Percentiles rank a stretch among this genome's conserved stretches.
Evolutionary conservation across 306 rosid species (phyloP).

Genomic region (Hippophae rhamnoides): DNA sequence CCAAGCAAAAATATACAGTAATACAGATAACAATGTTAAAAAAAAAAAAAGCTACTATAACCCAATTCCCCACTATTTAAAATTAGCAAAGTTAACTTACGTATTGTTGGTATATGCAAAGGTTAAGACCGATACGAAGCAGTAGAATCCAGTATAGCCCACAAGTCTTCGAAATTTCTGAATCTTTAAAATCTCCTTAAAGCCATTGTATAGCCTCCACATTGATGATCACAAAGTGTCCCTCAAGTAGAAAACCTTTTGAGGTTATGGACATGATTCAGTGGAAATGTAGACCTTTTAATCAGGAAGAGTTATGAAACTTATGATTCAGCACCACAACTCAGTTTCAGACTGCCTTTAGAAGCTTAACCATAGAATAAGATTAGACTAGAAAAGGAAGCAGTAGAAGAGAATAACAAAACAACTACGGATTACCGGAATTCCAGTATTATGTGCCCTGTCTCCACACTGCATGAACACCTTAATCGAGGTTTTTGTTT

Average conservation of each 20-base stretch:
- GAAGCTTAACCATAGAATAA: too few species aligned
- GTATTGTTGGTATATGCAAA: slow-evolving; percentile 75
- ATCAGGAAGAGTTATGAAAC: too few species aligned
- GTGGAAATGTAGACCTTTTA: neutral
- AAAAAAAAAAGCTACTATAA: neutral
- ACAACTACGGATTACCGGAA: too few species aligned
- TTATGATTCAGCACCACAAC: too few species aligned
- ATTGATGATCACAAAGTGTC: slow-evolving; percentile 5
- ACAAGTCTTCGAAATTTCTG: slow-evolving; percentile 73
- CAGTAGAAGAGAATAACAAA: too few species aligned
- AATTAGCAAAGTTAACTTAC: slow-evolving; percentile 31
- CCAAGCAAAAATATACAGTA: slow-evolving; percentile 9
- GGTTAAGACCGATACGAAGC: slow-evolving; percentile 50
- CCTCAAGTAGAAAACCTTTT: slow-evolving; percentile 16
- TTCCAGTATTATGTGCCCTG: too few species aligned
- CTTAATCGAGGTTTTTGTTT: too few species aligned
- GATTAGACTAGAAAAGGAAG: too few species aligned
- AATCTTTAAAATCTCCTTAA: slow-evolving; percentile 60
- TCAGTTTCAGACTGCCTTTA: too few species aligned
- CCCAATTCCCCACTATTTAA: neutral
- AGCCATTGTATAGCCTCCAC: slow-evolving; percentile 42
- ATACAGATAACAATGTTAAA: neutral
- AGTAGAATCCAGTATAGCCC: slow-evolving; percentile 72
- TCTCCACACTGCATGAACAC: too few species aligned
- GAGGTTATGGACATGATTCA: slow-evolving; percentile 8